Evolutionary conservation across 441 rosid genomes (phyloP), one percentile per base, ranked within the genome.

Genomic region (Omphalea diandra): DNA sequence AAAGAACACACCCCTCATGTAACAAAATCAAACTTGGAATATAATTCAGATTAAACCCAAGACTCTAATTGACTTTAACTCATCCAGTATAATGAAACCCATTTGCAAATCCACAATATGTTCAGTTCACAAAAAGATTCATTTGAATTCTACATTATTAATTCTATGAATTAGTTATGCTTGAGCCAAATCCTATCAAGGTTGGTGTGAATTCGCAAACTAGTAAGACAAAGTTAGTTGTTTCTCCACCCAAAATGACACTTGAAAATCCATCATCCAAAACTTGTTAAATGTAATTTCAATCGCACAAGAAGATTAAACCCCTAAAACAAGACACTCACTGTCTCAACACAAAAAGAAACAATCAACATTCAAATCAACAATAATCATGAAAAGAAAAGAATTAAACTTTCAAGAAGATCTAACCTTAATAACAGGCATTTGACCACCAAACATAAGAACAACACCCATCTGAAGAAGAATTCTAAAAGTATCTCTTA

Each of bases 371-470:
- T 20, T 20, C 36, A 35, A 29, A 43, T 17, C 9, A 47, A 29
- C 29, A 26, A 11, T 20, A 15, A 24, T 18, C 24, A 17, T 32
- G 7, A 15, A 40, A 15, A 26, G 7, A 47, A 55, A 20, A 17
- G 24, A 52, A 14, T 54, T 7, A 0, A 7, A 15, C 32, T 32
- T 5, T 36, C 17, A 4, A 49, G 33, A 66, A 38, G 50, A 82
- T 55, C 73, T 60, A 27, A 89, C 95, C 93, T 89, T 89, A 35
- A 89, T 73, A 17, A 89, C 78, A 1, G 92, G 95, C 67, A 89
- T 75, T 77, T 89, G 95, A 2, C 89, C 90, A 6, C 95, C 95
- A 61, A 87, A 88, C 58, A 80, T 87, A 9, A 88, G 88, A n/a
- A 87, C 94, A 72, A 70, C 86, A 24, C 94, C 69, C 92, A 89